Evolutionary conservation across 805 yeast genomes (phyloP).

Genomic region (Pichia gijzeniarum): DNA sequence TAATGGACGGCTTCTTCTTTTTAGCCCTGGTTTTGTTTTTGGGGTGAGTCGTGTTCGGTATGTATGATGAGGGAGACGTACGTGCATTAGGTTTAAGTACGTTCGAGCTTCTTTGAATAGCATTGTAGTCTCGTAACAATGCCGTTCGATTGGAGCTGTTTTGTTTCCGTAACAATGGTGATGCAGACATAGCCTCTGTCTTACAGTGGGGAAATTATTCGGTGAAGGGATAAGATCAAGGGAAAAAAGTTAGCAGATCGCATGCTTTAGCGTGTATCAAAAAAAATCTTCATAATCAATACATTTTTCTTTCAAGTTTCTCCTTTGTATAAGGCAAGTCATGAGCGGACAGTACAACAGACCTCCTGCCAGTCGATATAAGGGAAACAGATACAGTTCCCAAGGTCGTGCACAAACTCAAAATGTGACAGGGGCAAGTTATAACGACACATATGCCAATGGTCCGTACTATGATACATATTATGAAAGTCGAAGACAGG

Average conservation of each 20-base stretch:
- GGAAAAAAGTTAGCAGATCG: background rate
- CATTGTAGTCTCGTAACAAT: conserved; percentile 1
- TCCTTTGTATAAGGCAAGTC: too few species aligned
- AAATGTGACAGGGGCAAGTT: too few species aligned
- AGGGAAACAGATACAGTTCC: too few species aligned
- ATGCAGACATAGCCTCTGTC: background rate
- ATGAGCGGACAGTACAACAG: conserved; percentile 3
- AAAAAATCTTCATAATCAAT: background rate
- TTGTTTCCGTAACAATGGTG: conserved; percentile 2
- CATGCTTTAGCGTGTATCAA: too few species aligned
- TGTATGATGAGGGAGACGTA: background rate
- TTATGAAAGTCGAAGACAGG: background rate
- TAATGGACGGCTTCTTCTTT: background rate
- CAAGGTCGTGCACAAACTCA: too few species aligned
- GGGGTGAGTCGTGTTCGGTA: background rate
- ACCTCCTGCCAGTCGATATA: background rate
- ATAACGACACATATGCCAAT: too few species aligned
- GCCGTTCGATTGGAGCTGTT: conserved; percentile 1
- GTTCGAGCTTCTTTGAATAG: background rate
- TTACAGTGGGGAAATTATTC: too few species aligned
- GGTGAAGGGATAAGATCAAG: background rate
- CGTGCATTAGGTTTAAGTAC: background rate
- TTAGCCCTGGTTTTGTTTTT: background rate
- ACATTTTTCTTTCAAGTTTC: too few species aligned
- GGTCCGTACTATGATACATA: too few species aligned